A percentile compares a stretch with the other conserved stretches of the same genome.
These are phyloP conservation scores for Cyclotella distinguenda DNA, from an alignment of 108 stramenopile genomes.

Conservation along the genomic window DNA sequence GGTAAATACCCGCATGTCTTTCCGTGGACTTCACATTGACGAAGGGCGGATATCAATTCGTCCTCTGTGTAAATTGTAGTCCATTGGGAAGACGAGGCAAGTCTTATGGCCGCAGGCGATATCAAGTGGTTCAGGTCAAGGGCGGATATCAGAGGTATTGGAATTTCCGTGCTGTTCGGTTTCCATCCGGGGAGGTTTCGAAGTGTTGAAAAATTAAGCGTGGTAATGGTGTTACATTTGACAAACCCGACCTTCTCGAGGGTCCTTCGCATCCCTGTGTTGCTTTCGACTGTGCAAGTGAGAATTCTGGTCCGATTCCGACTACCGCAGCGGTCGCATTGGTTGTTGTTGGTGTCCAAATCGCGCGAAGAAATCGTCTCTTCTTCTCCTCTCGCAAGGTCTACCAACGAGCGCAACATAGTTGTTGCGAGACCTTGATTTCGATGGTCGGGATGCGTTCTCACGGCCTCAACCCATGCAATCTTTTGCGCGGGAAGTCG, in stretches of 20 bases:
- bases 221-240: conserved; percentile 17
- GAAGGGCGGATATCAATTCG: conserved; percentile 15
- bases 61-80: conserved; percentile 22
- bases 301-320: conserved; percentile 20
- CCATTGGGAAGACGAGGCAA: conserved; percentile 28
- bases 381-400: conserved; percentile 20
- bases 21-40: conserved; percentile 6
- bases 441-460: conserved; percentile 41
- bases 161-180: background rate
- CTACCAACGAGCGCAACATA: conserved; percentile 17
- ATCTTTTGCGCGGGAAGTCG: conserved; percentile 34
- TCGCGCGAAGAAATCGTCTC: too few relatives aligned
- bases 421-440: conserved; percentile 36
- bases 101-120: conserved; percentile 14
- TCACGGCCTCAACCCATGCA: conserved; percentile 48
- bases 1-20: conserved; percentile 39
- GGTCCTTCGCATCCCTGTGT: conserved; percentile 35
- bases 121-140: conserved; percentile 28
- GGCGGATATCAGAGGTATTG: conserved; percentile 26
- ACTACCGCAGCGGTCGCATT: background rate
- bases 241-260: conserved; percentile 37
- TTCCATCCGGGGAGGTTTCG: conserved; percentile 38
- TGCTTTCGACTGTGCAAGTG: conserved; percentile 47
- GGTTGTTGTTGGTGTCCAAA: background rate
- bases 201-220: conserved; percentile 17